Conservation (phyloP, 768 basidiomycete species). For the Lentinula sp. region DNA sequence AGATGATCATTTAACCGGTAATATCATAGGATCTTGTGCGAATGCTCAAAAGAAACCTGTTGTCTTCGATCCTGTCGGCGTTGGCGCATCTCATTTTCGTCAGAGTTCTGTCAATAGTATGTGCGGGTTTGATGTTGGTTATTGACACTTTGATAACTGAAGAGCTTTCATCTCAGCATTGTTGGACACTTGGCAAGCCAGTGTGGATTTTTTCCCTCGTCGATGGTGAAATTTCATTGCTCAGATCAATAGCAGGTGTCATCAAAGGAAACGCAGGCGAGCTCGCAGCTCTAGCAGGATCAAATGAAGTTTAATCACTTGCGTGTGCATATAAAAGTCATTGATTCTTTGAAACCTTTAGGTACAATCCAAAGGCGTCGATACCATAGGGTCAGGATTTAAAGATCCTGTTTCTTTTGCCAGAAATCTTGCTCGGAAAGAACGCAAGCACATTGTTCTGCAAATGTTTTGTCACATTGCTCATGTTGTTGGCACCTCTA, state of each 20-base stretch:
- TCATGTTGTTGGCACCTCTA: conserved; percentile 18
- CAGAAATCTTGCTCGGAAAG: conserved; percentile 58
- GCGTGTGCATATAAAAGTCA: not conserved
- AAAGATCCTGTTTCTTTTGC: conserved; percentile 70
- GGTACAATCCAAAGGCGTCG: conserved; percentile 80
- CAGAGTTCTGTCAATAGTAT: conserved; percentile 54
- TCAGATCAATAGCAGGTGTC: conserved; percentile 27
- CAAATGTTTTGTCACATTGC: not conserved
- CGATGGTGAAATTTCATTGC: not conserved
- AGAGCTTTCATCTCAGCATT: conserved; percentile 40
- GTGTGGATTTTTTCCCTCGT: conserved; percentile 14
- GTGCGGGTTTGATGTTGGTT: conserved; percentile 8
- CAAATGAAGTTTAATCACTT: conserved; percentile 50
- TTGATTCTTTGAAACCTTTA: conserved; percentile 15
- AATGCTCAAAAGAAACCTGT: conserved; percentile 70
- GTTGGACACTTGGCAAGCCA: conserved; percentile 73
- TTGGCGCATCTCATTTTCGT: conserved; percentile 76
- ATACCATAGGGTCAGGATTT: conserved; percentile 76
- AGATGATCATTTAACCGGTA: not conserved
- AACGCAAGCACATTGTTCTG: conserved; percentile 49
- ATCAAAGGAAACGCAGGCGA: conserved; percentile 96
- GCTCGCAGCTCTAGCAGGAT: conserved; percentile 73
- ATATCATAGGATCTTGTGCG: conserved; percentile 39
- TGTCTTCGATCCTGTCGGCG: conserved; percentile 89
- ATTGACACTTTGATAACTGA: not conserved